Base-by-base conservation (phyloP, 208 protist genomes). In the Trypanosomatidae sp. region DNA sequence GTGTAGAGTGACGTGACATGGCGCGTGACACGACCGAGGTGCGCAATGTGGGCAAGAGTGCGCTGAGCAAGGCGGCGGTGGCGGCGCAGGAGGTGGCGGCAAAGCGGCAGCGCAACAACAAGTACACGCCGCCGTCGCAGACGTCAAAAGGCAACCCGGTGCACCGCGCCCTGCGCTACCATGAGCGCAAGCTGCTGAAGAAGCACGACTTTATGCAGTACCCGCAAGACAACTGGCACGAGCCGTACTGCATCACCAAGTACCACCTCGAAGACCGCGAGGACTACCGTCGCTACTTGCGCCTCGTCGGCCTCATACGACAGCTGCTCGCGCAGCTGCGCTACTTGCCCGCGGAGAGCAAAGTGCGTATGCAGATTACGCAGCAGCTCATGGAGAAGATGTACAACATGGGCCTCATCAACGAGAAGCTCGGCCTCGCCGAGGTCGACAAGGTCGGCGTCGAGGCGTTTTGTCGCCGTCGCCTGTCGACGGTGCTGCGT, bases 151-250 rank as follows among this genome's bases (percentile, higher is more conserved):
- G 79, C 18, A 91, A 90, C 50, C 76, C 78, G 0, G 75, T 94
- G 35, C 80, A 92, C 43, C 72, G 87, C 22, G 56, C 61, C 21
- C 68, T 94, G n/a, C 87, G 84, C 59, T 89, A 74, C 41, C 82
- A 92, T 61, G 82, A 94, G 62, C 67, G 84, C 23, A 92, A 90
- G 49, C 64, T 94, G 18, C 74, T 94, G 20, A 83, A 87, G 53
- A 91, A 90, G 53, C 79, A 90, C 37, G 82, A 95, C 66, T 95
- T 95, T 26, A 87, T 92, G 79, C 78, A 92, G 57, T 95, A 92
- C 53, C 71, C 66, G 15, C 71, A 92, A 40, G 88, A 92, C 50
- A 90, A 92, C 65, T 90, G 80, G 78, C 88, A 92, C 46, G 88
- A 95, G 59, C 76, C 77, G 11, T 87, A 79, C 61, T 88, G 80